Conservation (phyloP, 176 grass and related monocot species). For the Cymbopogon citratus region DNA sequence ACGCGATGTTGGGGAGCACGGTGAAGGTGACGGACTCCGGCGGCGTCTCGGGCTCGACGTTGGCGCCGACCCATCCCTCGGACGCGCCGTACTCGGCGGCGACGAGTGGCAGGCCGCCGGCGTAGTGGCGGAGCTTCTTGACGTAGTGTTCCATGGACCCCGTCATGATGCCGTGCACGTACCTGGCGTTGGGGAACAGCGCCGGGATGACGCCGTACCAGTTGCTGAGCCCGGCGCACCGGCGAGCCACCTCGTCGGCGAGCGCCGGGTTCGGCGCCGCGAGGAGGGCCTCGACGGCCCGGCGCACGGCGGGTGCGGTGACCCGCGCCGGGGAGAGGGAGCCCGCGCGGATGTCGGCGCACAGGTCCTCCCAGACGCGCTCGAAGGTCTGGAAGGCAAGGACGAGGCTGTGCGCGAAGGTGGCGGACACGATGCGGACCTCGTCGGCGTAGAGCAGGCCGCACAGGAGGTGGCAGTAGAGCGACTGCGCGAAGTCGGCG, state of each 20-base stretch:
- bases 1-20: slow-evolving; percentile 78
- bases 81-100: slow-evolving; percentile 79
- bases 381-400: slow-evolving; percentile 80
- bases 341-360: slow-evolving; percentile 59
- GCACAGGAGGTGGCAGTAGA: slow-evolving; percentile 93
- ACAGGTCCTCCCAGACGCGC: slow-evolving; percentile 70
- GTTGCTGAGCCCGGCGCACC: slow-evolving; percentile 51
- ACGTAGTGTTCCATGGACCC: slow-evolving; percentile 90
- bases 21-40: slow-evolving; percentile 61
- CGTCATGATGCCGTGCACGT: slow-evolving; percentile 88
- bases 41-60: slow-evolving; percentile 48
- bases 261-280: slow-evolving; percentile 44
- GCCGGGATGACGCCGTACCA: slow-evolving; percentile 95
- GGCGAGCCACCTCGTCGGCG: slow-evolving; percentile 53
- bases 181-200: slow-evolving; percentile 74
- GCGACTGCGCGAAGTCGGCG: slow-evolving; percentile 62
- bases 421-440: slow-evolving; percentile 68
- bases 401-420: slow-evolving; percentile 89
- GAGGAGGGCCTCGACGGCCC: slow-evolving; percentile 51
- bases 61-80: slow-evolving; percentile 72
- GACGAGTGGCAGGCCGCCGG: slow-evolving; percentile 60
- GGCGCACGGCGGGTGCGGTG: slow-evolving; percentile 37
- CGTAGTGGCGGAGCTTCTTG: slow-evolving; percentile 82
- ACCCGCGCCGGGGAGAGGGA: slow-evolving; percentile 41
- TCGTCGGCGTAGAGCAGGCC: slow-evolving; percentile 57